Evolutionary conservation across 768 basidiomycete genomes (phyloP), one percentile per base, ranked within the genome.

Genomic region (Xerocomus potaroensis): DNA sequence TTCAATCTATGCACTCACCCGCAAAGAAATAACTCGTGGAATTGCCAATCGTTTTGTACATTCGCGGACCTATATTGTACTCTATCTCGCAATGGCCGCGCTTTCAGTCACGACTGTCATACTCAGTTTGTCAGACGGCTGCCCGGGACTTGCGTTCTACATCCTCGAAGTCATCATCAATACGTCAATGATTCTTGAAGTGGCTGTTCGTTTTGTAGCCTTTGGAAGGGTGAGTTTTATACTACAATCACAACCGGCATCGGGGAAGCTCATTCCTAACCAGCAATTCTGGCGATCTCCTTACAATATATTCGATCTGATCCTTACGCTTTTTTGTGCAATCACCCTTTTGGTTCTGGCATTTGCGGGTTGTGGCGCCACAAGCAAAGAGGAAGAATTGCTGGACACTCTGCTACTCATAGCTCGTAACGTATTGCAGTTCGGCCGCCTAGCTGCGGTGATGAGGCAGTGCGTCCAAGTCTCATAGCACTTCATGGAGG

Each of bases 201-300:
- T 99, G 15, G 77, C 75, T 1, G 87, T 95, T 49, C 82, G 96
- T 32, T 86, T 97, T 63, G 73, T 97, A 48, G 96, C 96, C 2
- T 88, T 96, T 59, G 95, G 95, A 50, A 79, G 81, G 67, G 95
- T 98, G 59, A 60, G 90, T 73, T 14, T 9, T 23, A 5, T 36
- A 23, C 12, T 15, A 44, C 23, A n/a, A n/a, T 33, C 4, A 29
- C 24, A n/a, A 10, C 3, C 7, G 30, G 24, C 22, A 11, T 36
- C 14, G 33, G 33, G n/a, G 19, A 45, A 18, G 21, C 46, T 60
- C 18, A 56, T 38, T 23, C 14, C 14, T 9, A 14, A 14, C 21
- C 62, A 94, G 92, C 88, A 92, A 91, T 96, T 96, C 73, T 94
- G 91, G 91, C 87, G 80, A 64, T 89, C 90, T n/a, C 83, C 84